A percentile compares a stretch with the other conserved stretches of the same genome.
Evolutionary conservation across 2,329 filamentous ascomycete species (phyloP).

Genomic region (Penicillium sp.): DNA sequence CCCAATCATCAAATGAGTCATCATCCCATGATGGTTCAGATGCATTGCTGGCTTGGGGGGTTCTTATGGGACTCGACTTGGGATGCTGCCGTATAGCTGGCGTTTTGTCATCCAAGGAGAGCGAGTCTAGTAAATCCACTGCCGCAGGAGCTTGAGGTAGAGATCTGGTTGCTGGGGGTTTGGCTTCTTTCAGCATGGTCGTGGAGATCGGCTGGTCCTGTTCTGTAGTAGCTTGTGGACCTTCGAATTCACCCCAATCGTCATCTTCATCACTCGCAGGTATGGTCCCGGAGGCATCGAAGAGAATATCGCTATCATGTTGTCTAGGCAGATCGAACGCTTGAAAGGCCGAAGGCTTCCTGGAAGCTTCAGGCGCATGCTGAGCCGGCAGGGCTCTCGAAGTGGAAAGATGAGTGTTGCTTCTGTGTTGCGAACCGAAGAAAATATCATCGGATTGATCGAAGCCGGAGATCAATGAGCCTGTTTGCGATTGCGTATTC

Average conservation of each 20-base stretch:
- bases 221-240: conserved; percentile 25
- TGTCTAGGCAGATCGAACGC: conserved; percentile 20
- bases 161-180: not conserved
- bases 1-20: conserved; percentile 20
- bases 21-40: conserved; percentile 17
- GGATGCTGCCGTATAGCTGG: conserved; percentile 4
- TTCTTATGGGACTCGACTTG: conserved; percentile 1
- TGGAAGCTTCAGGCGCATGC: conserved; percentile 2
- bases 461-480: conserved; percentile 22
- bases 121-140: conserved; percentile 27
- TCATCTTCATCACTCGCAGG: conserved; percentile 32
- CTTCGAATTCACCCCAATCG: conserved; percentile 46
- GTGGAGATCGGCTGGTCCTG: conserved; percentile 1
- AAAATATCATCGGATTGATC: conserved; percentile 22
- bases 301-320: conserved; percentile 52
- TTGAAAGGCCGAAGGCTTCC: conserved; percentile 7
- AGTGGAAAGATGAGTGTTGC: not conserved
- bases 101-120: conserved; percentile 26
- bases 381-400: not conserved
- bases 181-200: not conserved
- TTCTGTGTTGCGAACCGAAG: conserved; percentile 1
- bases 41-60: conserved; percentile 10
- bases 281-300: conserved; percentile 51
- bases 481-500: conserved; percentile 9
- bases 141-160: conserved; percentile 3